A percentile compares a stretch with the other conserved stretches of the same genome.
phyloP scores from a whole-genome alignment of 208 protist species.

The Kentomonas sorsogonicus region DNA sequence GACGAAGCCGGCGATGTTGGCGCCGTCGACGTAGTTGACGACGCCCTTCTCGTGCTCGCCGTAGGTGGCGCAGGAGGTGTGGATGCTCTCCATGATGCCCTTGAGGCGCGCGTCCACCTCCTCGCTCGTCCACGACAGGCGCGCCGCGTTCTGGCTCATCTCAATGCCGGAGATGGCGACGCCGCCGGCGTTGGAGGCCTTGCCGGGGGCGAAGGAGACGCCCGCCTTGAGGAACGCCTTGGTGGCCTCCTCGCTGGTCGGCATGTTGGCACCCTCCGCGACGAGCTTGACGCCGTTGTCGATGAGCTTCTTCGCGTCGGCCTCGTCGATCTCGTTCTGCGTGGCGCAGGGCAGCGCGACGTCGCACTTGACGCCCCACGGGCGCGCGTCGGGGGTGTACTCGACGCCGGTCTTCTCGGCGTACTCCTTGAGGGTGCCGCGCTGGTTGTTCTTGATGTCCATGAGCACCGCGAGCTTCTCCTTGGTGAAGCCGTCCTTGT shows the following conservation, averaged over 20 bases:
- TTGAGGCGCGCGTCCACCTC: constrained; percentile 85
- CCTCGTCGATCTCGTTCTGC: constrained; percentile 91
- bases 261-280: constrained; percentile 93
- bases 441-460: constrained; percentile 60
- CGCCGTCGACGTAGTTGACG: constrained; percentile 73
- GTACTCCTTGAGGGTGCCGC: constrained; percentile 61
- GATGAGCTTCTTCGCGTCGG: constrained; percentile 68
- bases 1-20: constrained; percentile 92
- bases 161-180: constrained; percentile 92
- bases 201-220: constrained; percentile 86
- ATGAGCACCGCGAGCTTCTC: constrained; percentile 69
- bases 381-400: constrained; percentile 61
- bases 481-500: constrained; percentile 71
- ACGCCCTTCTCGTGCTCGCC: constrained; percentile 37
- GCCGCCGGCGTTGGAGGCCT: constrained; percentile 93
- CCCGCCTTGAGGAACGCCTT: constrained; percentile 38
- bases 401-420: constrained; percentile 51
- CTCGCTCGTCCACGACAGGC: constrained; percentile 78
- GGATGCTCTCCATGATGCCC: constrained; percentile 89
- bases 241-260: constrained; percentile 80
- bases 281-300: constrained; percentile 75
- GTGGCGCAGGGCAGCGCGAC: constrained; percentile 89
- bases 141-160: constrained; percentile 91
- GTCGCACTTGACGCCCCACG: constrained; percentile 58
- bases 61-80: constrained; percentile 55